A percentile compares a stretch with the other conserved stretches of the same genome.
These are phyloP conservation scores for Salix purpurea DNA, from an alignment of 345 rosid species.

Conservation along the genomic window DNA sequence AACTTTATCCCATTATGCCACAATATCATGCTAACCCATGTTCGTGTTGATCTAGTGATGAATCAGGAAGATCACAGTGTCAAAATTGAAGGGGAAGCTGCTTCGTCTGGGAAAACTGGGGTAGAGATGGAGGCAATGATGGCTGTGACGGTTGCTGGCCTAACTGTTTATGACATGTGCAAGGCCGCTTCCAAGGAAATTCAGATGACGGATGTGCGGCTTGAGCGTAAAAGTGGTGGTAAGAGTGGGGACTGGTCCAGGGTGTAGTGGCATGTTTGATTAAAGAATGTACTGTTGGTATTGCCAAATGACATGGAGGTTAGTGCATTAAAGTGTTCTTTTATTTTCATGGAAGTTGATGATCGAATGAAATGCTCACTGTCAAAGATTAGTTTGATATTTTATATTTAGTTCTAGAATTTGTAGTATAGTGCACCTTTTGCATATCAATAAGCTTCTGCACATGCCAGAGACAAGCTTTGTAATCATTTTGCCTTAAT, in stretches of 20 bases:
- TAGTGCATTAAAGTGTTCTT: neutral
- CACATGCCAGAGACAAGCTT: neutral
- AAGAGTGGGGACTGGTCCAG: slow-evolving; percentile 68
- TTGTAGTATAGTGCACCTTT: neutral
- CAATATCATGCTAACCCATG: slow-evolving; percentile 63
- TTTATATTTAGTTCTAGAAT: neutral
- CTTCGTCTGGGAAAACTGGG: slow-evolving; percentile 74
- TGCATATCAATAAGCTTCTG: neutral
- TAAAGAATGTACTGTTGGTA: neutral
- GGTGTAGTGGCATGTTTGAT: neutral
- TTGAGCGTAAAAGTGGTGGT: slow-evolving; percentile 77
- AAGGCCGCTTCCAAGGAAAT: slow-evolving; percentile 93
- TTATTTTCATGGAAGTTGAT: neutral
- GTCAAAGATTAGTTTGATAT: neutral
- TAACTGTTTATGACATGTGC: slow-evolving; percentile 97
- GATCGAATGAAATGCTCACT: neutral
- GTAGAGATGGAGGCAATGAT: slow-evolving; percentile 97
- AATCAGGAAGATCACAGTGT: slow-evolving; percentile 60
- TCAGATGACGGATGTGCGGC: slow-evolving; percentile 48
- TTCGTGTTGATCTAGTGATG: slow-evolving; percentile 60
- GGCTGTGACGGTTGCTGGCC: slow-evolving; percentile 71
- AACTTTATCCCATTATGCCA: slow-evolving; percentile 83
- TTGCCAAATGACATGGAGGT: neutral
- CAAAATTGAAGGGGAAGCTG: slow-evolving; percentile 77
- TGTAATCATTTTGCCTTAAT: neutral